A percentile compares a stretch with the other conserved stretches of the same genome.
phyloP scores from a whole-genome alignment of 1,284 basidiomycete genomes.

The Cutaneotrichosporon cyanovorans region DNA sequence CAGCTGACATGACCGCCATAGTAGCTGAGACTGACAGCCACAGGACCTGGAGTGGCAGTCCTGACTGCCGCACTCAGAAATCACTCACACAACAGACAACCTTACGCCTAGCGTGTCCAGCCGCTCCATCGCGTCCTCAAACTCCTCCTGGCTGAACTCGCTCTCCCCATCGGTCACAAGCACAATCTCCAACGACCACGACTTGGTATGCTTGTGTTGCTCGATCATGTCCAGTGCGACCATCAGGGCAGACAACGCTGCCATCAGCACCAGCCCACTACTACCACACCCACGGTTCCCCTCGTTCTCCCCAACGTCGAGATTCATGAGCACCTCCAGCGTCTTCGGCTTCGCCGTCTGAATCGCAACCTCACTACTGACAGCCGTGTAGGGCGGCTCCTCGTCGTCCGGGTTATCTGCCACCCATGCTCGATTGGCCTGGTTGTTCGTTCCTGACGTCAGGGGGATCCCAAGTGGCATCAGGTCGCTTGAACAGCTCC shows the following conservation, averaged over 20 bases:
- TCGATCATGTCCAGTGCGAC: conserved; percentile 66
- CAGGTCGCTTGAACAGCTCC: conserved; percentile 6
- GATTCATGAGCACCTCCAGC: conserved; percentile 63
- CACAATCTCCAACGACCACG: conserved; percentile 73
- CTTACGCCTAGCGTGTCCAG: conserved; percentile 57
- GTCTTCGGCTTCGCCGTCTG: conserved; percentile 67
- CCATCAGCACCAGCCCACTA: conserved; percentile 1
- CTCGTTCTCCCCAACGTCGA: conserved; percentile 50
- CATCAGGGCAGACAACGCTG: conserved; percentile 79
- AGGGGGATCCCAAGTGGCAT: neutral
- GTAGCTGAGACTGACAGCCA: too few relatives aligned
- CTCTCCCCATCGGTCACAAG: conserved; percentile 66
- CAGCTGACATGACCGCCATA: too few relatives aligned
- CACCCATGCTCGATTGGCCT: conserved; percentile 50
- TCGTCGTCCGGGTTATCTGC: conserved; percentile 32
- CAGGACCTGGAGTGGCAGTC: too few relatives aligned
- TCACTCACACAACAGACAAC: conserved; percentile 53
- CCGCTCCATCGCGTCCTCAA: conserved; percentile 59
- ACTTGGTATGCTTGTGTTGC: conserved; percentile 54
- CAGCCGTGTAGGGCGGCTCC: conserved; percentile 56
- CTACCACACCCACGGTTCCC: conserved; percentile 35
- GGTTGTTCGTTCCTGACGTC: conserved; percentile 62
- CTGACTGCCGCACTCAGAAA: too few relatives aligned
- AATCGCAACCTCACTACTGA: conserved; percentile 70
- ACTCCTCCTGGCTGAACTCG: conserved; percentile 51